These are phyloP conservation scores for Calonectria pseudoturangicola DNA, from an alignment of 2,329 filamentous ascomycete genomes.

Conservation along the genomic window DNA sequence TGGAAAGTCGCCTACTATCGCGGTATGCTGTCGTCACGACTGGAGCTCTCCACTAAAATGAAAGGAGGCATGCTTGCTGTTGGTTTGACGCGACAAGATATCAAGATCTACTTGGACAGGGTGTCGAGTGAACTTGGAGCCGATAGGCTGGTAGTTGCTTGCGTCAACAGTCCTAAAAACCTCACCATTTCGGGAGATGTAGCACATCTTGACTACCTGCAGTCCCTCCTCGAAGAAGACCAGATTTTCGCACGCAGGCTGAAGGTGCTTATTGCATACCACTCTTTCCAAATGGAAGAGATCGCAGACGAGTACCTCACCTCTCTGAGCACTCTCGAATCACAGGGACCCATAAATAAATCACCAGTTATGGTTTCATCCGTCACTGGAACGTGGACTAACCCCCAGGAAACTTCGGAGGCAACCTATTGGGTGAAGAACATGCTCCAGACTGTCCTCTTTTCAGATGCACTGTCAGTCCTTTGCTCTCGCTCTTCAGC, in stretches of 20 bases:
- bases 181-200: slow-evolving; percentile 42
- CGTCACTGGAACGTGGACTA: neutral
- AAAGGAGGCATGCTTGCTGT: slow-evolving; percentile 59
- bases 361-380: slow-evolving; percentile 5
- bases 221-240: slow-evolving; percentile 28
- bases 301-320: neutral
- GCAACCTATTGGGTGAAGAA: slow-evolving; percentile 12
- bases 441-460: slow-evolving; percentile 12
- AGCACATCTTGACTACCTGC: slow-evolving; percentile 32
- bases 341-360: neutral
- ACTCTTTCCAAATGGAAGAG: slow-evolving; percentile 67
- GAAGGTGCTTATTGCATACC: slow-evolving; percentile 67
- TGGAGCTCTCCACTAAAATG: slow-evolving; percentile 23
- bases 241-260: slow-evolving; percentile 52
- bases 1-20: slow-evolving; percentile 60
- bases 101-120: slow-evolving; percentile 43
- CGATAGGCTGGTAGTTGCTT: slow-evolving; percentile 34
- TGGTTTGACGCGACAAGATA: slow-evolving; percentile 52
- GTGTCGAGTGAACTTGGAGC: neutral
- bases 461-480: neutral
- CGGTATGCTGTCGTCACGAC: slow-evolving; percentile 45
- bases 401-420: neutral
- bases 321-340: neutral
- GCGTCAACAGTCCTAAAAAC: slow-evolving; percentile 42
- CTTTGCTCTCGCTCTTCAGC: slow-evolving; percentile 14